phyloP scores from a whole-genome alignment of 164 flowering plant species.

The Vitis labrusca region DNA sequence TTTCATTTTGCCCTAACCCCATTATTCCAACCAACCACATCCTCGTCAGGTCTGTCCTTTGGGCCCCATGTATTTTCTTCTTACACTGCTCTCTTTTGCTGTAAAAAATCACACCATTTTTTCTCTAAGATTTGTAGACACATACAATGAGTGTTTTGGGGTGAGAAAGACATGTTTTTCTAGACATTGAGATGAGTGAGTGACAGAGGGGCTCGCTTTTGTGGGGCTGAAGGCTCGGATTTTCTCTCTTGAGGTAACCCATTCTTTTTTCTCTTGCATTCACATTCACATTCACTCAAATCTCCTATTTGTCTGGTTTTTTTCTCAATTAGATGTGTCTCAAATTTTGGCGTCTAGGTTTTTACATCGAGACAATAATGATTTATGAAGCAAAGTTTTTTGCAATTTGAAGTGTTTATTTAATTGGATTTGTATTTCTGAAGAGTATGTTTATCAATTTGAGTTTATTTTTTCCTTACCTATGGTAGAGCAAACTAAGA shows the following conservation, averaged over 20 bases:
- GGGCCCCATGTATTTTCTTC: slow-evolving; percentile 20
- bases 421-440: slow-evolving; percentile 4
- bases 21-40: slow-evolving; percentile 3
- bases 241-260: slow-evolving; percentile 14
- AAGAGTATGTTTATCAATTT: not conserved
- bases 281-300: not conserved
- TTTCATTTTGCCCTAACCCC: too few species aligned
- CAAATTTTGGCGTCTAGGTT: too few species aligned
- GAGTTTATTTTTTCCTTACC: not conserved
- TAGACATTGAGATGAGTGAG: not conserved
- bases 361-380: too few species aligned
- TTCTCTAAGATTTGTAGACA: slow-evolving; percentile 4
- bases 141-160: not conserved
- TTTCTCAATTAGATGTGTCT: not conserved
- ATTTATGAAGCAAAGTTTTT: too few species aligned
- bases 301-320: not conserved
- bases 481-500: slow-evolving; percentile 2
- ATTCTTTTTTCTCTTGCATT: not conserved
- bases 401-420: too few species aligned
- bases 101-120: slow-evolving; percentile 4
- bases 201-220: not conserved
- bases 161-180: not conserved
- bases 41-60: slow-evolving; percentile 29
- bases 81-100: slow-evolving; percentile 21
- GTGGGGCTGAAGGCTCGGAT: not conserved